These are phyloP conservation scores for Hyphopichia buzzinii DNA, from an alignment of 1,139 yeast genomes.

Conservation along the genomic window DNA sequence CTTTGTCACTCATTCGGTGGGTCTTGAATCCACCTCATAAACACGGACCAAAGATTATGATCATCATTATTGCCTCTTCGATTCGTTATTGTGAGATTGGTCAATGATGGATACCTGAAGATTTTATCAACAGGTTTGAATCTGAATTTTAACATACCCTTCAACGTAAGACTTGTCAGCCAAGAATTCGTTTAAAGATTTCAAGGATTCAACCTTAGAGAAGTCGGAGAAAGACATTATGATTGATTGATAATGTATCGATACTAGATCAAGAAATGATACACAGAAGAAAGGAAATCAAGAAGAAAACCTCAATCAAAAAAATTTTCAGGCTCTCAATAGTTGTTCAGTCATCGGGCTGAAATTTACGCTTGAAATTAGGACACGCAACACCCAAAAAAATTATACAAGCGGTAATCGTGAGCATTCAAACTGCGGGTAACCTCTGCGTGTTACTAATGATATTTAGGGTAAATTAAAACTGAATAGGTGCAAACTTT, in stretches of 20 bases:
- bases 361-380: background rate
- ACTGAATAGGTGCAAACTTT: too few species aligned
- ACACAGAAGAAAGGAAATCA: background rate
- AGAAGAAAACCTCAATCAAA: too few species aligned
- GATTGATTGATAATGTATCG: background rate
- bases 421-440: background rate
- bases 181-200: constrained; percentile 82
- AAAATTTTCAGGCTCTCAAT: background rate
- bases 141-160: constrained; percentile 88
- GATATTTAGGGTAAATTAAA: too few species aligned
- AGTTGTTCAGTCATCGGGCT: background rate
- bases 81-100: constrained; percentile 2
- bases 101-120: too few species aligned
- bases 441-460: too few species aligned
- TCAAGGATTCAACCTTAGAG: constrained; percentile 77
- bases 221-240: constrained; percentile 74
- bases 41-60: constrained; percentile 87
- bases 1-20: constrained; percentile 88
- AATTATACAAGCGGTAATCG: background rate
- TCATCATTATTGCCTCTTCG: constrained; percentile 53
- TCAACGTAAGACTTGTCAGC: constrained; percentile 91
- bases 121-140: too few species aligned
- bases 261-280: background rate
- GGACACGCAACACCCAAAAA: too few species aligned
- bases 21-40: constrained; percentile 92